phyloP scores from a whole-genome alignment of 768 basidiomycete species.

The Boletus huronensis region DNA sequence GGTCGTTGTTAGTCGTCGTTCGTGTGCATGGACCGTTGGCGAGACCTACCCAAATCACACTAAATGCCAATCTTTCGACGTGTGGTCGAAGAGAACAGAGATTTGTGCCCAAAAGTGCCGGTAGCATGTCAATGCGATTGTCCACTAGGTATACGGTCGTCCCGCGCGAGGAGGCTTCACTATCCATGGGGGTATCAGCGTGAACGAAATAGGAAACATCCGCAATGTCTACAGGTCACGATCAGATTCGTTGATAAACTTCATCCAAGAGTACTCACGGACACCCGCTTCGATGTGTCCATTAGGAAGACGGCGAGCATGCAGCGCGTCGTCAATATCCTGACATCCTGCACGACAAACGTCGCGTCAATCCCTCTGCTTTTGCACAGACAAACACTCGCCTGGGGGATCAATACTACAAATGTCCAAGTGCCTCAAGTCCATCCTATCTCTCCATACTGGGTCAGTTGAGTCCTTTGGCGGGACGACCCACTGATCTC shows the following conservation, averaged over 20 bases:
- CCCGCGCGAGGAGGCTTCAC: constrained; percentile 90
- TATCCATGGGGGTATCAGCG: constrained; percentile 93
- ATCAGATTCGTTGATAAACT: not conserved
- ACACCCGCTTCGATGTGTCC: constrained; percentile 97
- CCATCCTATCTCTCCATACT: constrained; percentile 82
- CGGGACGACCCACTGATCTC: constrained; percentile 91
- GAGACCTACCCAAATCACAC: constrained; percentile 81
- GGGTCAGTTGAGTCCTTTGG: constrained; percentile 51
- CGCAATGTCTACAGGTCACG: constrained; percentile 72
- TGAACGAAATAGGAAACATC: constrained; percentile 97
- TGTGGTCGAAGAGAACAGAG: constrained; percentile 88
- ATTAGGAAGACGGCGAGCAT: constrained; percentile 82
- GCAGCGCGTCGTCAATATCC: constrained; percentile 97
- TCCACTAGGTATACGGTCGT: constrained; percentile 98
- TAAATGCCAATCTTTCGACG: constrained; percentile 94
- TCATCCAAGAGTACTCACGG: constrained; percentile 56
- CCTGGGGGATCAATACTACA: constrained; percentile 98
- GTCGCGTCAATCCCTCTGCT: not conserved
- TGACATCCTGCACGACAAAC: constrained; percentile 67
- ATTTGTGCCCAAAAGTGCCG: constrained; percentile 89
- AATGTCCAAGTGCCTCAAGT: constrained; percentile 78
- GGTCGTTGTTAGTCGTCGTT: not conserved
- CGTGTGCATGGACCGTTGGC: not conserved
- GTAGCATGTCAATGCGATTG: constrained; percentile 98
- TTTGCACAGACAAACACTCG: constrained; percentile 28